Evolutionary conservation across 805 yeast genomes (phyloP), one percentile per base, ranked within the genome.

Genomic region (Wickerhamiella brachini): DNA sequence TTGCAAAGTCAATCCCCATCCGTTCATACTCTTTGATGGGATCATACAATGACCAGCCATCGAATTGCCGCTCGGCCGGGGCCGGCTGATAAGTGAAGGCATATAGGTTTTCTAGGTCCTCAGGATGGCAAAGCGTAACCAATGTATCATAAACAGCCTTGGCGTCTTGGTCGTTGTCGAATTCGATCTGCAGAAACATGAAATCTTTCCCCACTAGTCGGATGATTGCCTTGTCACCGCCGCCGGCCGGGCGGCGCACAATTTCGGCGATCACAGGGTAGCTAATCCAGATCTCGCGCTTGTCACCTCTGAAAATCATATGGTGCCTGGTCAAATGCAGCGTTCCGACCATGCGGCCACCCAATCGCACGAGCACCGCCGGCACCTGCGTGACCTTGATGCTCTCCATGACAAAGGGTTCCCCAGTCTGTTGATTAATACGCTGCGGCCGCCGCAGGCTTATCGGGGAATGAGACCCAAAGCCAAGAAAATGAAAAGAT

Each of bases 61-160:
- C 71, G 26, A 76, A 71, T 17, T 71, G 71, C 21, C 68, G 60
- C 62, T 93, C 97, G 38, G 81, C 69, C 21, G 76, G 71, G 48
- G 85, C 85, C 7, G 96, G 93, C 21, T 74, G 71, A 63, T 90
- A 90, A 47, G 78, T 75, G 61, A 78, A 90, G 1, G 97, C 97
- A 64, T 90, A 90, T 29, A 89, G 73, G 59, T 78, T 70, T 46
- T 76, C 71, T 44, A 23, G 21, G 79, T 59, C 55, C 69, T 66
- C 44, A 78, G 51, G 57, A 81, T 81, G 71, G 1, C 90, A 81
- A 45, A 85, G 70, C 47, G 75, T 76, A 69, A 82, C 74, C 48
- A 93, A 71, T 51, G 85, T 79, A 39, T 81, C 84, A 62, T 74
- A 86, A 1, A 81, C 95, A 50, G 83, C 90, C 29, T 70, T 69